These are phyloP conservation scores for Akanthomyces uredinophilus DNA, from an alignment of 2,329 filamentous ascomycete species.

Conservation along the genomic window DNA sequence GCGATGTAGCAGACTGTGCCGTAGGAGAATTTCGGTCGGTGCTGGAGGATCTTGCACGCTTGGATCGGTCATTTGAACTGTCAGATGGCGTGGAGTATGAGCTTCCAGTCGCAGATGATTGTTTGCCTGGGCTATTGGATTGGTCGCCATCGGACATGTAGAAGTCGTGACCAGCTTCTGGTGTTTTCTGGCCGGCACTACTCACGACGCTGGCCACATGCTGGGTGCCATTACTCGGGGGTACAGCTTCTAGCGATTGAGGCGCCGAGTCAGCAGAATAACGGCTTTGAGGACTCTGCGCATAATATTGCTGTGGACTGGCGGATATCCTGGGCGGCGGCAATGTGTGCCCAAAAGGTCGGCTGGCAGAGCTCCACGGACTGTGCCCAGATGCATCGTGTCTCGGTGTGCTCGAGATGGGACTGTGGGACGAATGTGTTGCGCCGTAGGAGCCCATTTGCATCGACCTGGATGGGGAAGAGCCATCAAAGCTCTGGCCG, in stretches of 20 bases:
- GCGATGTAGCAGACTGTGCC: background rate
- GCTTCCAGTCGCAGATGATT: conserved; percentile 43
- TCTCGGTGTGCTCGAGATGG: conserved; percentile 13
- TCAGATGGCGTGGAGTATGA: conserved; percentile 43
- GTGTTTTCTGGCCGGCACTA: background rate
- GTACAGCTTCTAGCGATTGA: background rate
- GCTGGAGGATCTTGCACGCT: conserved; percentile 24
- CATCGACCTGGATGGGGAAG: conserved; percentile 17
- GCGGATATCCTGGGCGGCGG: conserved; percentile 10
- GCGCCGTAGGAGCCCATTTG: conserved; percentile 18
- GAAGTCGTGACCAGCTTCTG: conserved; percentile 18
- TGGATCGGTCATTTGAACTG: conserved; percentile 25
- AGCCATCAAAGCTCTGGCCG: conserved; percentile 15
- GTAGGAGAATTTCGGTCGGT: conserved; percentile 26
- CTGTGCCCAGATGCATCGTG: conserved; percentile 2
- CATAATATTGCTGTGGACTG: conserved; percentile 10
- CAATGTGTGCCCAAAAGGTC: conserved; percentile 11
- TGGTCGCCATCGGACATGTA: conserved; percentile 21
- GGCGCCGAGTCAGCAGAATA: conserved; percentile 3
- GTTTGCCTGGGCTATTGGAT: conserved; percentile 35
- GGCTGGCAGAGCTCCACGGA: conserved; percentile 3
- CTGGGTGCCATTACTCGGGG: background rate
- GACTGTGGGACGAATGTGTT: background rate
- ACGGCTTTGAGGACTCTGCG: conserved; percentile 1
- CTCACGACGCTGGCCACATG: background rate